Conservation (phyloP, 306 rosid genomes). For the Castanea sativa region DNA sequence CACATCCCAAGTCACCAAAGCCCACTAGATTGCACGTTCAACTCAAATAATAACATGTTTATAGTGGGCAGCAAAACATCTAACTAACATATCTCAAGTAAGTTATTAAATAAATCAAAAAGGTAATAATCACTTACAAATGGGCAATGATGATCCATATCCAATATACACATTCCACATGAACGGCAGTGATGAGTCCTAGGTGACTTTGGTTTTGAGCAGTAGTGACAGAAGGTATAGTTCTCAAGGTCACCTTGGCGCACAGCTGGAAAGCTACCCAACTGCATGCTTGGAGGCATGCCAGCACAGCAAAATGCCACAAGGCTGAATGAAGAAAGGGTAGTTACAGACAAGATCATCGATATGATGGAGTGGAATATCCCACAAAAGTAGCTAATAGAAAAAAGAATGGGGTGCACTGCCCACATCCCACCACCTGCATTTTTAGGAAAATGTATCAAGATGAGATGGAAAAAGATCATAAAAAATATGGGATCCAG, state of each 20-base stretch:
- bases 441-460: constrained; percentile 19
- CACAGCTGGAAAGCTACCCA: constrained; percentile 91
- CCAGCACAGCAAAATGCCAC: constrained; percentile 85
- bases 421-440: constrained; percentile 99
- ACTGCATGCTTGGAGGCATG: constrained; percentile 56
- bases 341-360: constrained; percentile 55
- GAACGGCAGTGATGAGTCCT: constrained; percentile 91
- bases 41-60: not conserved
- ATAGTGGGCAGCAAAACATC: not conserved
- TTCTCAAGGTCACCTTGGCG: constrained; percentile 80
- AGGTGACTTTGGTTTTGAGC: constrained; percentile 92
- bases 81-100: not conserved
- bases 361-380: constrained; percentile 60
- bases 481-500: not conserved
- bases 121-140: constrained; percentile 65
- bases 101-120: constrained; percentile 4
- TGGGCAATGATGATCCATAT: constrained; percentile 99
- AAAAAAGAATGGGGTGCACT: constrained; percentile 58
- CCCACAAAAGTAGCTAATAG: constrained; percentile 60
- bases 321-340: constrained; percentile 61
- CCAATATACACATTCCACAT: constrained; percentile 74
- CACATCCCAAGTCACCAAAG: not conserved
- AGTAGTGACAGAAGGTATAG: constrained; percentile 73
- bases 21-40: not conserved
- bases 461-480: not conserved